These are phyloP conservation scores for Toxicodendron radicans DNA, from an alignment of 345 rosid genomes.

Conservation along the genomic window DNA sequence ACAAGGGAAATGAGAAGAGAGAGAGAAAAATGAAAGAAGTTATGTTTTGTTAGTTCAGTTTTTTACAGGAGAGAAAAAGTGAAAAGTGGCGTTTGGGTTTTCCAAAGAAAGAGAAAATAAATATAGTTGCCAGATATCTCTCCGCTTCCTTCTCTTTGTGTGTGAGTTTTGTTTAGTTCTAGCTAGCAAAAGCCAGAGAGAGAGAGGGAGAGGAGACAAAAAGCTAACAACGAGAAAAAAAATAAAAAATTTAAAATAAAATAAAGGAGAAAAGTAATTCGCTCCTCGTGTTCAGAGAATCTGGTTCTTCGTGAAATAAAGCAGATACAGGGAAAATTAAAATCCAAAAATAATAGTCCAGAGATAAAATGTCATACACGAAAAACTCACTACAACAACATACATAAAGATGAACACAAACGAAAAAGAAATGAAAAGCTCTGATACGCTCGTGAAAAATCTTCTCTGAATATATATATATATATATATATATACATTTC, in stretches of 20 bases:
- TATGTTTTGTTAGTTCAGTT: background rate
- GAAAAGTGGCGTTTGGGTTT: conserved; percentile 29
- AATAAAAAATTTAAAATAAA: background rate
- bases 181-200: background rate
- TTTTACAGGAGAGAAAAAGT: background rate
- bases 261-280: conserved; percentile 38
- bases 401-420: background rate
- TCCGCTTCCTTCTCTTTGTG: conserved; percentile 25
- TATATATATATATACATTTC: too few species aligned
- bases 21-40: background rate
- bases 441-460: conserved; percentile 29
- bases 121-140: conserved; percentile 31
- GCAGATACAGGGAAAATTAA: conserved; percentile 11
- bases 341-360: background rate
- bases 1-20: background rate
- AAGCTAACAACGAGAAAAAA: conserved; percentile 6
- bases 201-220: conserved; percentile 25
- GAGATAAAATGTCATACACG: conserved; percentile 4
- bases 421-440: conserved; percentile 16
- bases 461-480: background rate
- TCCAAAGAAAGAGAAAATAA: conserved; percentile 28
- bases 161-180: conserved; percentile 13
- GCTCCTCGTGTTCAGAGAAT: conserved; percentile 78
- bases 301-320: conserved; percentile 75
- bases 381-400: conserved; percentile 1